Evolutionary conservation across 495 filamentous ascomycete species (phyloP).

Genomic region (Annulohypoxylon bovei): DNA sequence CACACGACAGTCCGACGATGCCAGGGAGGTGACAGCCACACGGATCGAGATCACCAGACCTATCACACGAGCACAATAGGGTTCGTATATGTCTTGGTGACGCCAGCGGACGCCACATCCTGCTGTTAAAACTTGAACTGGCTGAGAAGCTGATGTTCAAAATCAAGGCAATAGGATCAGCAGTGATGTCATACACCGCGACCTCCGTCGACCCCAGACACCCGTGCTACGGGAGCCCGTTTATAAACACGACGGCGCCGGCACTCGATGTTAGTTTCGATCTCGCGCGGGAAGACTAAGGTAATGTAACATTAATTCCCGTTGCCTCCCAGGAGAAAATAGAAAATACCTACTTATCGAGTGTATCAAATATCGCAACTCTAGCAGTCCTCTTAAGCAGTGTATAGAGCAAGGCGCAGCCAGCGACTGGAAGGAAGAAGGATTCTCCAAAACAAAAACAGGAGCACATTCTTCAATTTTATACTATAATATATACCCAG

Average conservation of each 20-base stretch:
- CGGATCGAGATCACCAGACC: conserved; percentile 28
- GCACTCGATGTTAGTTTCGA: neutral
- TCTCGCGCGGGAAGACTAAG: neutral
- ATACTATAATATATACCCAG: neutral
- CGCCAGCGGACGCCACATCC: conserved; percentile 39
- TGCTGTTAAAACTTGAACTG: conserved; percentile 21
- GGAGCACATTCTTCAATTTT: neutral
- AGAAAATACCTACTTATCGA: neutral
- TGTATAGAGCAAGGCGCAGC: neutral
- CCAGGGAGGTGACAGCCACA: conserved; percentile 1
- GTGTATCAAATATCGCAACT: neutral
- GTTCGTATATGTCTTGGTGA: conserved; percentile 33
- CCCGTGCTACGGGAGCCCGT: conserved; percentile 31
- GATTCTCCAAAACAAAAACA: neutral
- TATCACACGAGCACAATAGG: conserved; percentile 25
- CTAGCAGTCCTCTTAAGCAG: neutral
- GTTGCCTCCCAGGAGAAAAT: neutral
- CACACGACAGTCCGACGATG: neutral
- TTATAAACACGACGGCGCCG: conserved; percentile 29
- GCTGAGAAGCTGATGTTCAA: conserved; percentile 16
- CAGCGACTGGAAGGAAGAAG: neutral
- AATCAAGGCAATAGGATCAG: conserved; percentile 41
- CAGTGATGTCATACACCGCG: conserved; percentile 45
- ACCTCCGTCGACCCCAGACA: conserved; percentile 10
- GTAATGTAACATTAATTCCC: conserved; percentile 7